Percentiles rank a stretch among this genome's conserved stretches.
These are phyloP conservation scores for Nitzschia putrida DNA, from an alignment of 108 stramenopile genomes.

Conservation along the genomic window DNA sequence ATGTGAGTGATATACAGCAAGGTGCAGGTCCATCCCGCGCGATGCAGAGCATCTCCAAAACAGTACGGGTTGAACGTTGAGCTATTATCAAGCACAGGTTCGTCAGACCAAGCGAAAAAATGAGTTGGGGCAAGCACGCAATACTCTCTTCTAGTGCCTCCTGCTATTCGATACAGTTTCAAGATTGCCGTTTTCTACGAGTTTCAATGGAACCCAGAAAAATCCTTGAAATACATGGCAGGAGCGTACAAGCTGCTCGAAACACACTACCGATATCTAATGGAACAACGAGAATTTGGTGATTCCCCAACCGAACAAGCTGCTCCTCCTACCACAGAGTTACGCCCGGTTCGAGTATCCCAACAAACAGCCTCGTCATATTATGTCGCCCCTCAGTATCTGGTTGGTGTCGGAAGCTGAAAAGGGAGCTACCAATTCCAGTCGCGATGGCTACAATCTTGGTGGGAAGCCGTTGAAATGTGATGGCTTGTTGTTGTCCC, in stretches of 20 bases:
- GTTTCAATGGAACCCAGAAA: too few relatives aligned
- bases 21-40: conserved; percentile 19
- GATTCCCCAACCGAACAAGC: not conserved
- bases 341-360: too few relatives aligned
- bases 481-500: too few relatives aligned
- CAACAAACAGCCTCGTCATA: too few relatives aligned
- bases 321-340: too few relatives aligned
- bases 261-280: conserved; percentile 47
- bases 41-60: conserved; percentile 37
- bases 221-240: conserved; percentile 47
- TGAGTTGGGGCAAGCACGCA: conserved; percentile 30
- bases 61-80: conserved; percentile 39
- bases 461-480: too few relatives aligned
- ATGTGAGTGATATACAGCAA: conserved; percentile 19
- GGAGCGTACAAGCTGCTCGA: conserved; percentile 51
- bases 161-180: too few relatives aligned
- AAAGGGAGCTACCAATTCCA: too few relatives aligned
- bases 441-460: too few relatives aligned
- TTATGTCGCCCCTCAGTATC: too few relatives aligned
- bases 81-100: conserved; percentile 48
- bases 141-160: conserved; percentile 39
- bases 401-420: too few relatives aligned
- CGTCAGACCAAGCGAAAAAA: conserved; percentile 49
- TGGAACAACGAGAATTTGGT: conserved; percentile 26
- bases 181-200: too few relatives aligned